A percentile compares a stretch with the other conserved stretches of the same genome.
phyloP scores from a whole-genome alignment of 1,139 yeast species.

The Sugiyamaella neomexicana region DNA sequence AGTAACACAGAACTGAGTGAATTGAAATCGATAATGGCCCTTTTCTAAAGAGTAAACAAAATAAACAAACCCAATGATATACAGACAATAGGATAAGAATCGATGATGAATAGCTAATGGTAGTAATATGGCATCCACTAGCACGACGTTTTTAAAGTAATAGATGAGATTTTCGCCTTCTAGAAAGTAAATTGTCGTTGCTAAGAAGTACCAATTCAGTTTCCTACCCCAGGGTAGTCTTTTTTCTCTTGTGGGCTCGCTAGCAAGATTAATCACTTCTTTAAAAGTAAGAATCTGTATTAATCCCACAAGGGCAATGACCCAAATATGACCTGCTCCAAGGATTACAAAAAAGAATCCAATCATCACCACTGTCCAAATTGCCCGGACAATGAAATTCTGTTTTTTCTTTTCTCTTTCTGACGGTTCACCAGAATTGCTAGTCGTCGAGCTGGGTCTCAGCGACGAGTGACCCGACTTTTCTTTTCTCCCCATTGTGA shows the following conservation, averaged over 20 bases:
- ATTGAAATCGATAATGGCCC: constrained; percentile 87
- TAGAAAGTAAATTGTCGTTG: constrained; percentile 80
- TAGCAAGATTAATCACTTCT: constrained; percentile 81
- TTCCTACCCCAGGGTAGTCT: constrained; percentile 78
- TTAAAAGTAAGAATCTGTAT: constrained; percentile 83
- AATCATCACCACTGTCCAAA: constrained; percentile 94
- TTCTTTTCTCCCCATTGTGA: background rate
- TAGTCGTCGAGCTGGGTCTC: background rate
- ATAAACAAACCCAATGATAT: constrained; percentile 83
- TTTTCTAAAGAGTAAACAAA: constrained; percentile 88
- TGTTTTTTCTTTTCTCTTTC: constrained; percentile 61
- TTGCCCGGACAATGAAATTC: constrained; percentile 83
- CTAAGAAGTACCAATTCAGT: constrained; percentile 76
- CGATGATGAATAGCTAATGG: constrained; percentile 68
- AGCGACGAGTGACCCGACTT: background rate
- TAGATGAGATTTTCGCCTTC: constrained; percentile 83
- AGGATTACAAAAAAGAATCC: constrained; percentile 65
- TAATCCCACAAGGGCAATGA: constrained; percentile 66
- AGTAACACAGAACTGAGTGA: constrained; percentile 89
- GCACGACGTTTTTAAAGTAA: constrained; percentile 53
- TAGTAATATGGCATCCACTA: constrained; percentile 43
- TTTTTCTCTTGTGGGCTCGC: constrained; percentile 83
- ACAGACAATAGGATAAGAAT: constrained; percentile 78
- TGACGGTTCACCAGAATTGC: background rate
- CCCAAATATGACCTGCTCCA: constrained; percentile 85